Evolutionary conservation across 2,329 filamentous ascomycete species (phyloP).

Genomic region (Ophiostoma sp.): DNA sequence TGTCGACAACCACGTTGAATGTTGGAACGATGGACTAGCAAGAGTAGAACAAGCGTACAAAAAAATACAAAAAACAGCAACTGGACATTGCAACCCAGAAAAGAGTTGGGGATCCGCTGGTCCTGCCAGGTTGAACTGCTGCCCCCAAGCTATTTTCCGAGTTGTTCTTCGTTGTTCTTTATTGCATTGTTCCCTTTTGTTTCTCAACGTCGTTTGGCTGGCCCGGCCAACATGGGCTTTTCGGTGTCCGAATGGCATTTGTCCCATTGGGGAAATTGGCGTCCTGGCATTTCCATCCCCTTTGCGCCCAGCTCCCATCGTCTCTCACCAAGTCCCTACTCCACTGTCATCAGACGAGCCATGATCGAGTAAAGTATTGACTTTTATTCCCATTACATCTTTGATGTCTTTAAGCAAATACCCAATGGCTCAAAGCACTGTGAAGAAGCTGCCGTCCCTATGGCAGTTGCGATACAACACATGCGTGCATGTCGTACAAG

Average conservation of each 20-base stretch:
- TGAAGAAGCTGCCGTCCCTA: no score
- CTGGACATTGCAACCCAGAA: neutral
- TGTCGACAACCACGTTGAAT: neutral
- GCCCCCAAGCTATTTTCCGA: neutral
- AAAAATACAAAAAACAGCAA: neutral
- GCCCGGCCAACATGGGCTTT: constrained; percentile 17
- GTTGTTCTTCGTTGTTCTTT: neutral
- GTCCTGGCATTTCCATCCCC: constrained; percentile 14
- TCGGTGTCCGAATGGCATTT: constrained; percentile 24
- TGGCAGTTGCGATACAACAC: neutral
- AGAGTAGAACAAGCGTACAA: neutral
- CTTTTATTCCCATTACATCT: neutral
- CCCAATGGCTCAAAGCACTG: no score
- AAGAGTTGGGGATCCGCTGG: constrained; percentile 1
- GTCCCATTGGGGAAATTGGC: constrained; percentile 22
- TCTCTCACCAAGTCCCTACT: neutral
- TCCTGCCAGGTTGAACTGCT: neutral
- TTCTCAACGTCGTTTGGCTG: neutral
- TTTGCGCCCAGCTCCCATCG: constrained; percentile 8
- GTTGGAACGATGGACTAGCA: neutral
- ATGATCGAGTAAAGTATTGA: no score
- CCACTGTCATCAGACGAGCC: no score
- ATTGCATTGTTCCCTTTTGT: neutral
- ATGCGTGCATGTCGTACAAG: neutral
- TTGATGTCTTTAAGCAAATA: neutral